Base-by-base conservation (phyloP, 2,329 filamentous ascomycete genomes). In the Aschersonia sp. region DNA sequence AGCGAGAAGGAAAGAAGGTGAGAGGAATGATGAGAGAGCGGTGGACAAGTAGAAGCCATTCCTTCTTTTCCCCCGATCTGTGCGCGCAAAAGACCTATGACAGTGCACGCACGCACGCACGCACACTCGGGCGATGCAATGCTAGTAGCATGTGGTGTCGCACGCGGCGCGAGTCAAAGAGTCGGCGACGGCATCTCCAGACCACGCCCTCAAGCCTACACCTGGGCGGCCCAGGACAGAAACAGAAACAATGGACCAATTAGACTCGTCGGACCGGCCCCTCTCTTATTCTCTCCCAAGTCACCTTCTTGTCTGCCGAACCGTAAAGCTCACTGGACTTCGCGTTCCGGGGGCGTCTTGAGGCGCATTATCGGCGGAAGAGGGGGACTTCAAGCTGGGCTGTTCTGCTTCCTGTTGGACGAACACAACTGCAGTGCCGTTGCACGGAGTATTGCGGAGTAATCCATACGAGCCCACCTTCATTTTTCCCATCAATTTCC, bases 241-340 rank as follows among this genome's bases (percentile, higher is more conserved):
- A 12, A 12, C 32, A 41, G 45, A 41, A 46, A 46, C 35, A 46
- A 46, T 30, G 35, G 44, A 20, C 44, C 44, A 30, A 35, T 7
- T n/a, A 30, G 20, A 45, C 30, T 38, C 31, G 44, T 45, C 44
- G 44, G 44, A 45, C 44, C 44, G 44, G 44, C 30, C 35, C 41
- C 41, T 29, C 32, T 38, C 20, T 20, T 43, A 10, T 6, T 29
- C 2, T 6, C 41, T 43, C 7, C 41, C 9, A 5, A 7, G 12
- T 43, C 28, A n/a, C n/a, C n/a, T n/a, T n/a, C n/a, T n/a, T n/a
- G n/a, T n/a, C n/a, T n/a, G n/a, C n/a, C n/a, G n/a, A n/a, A n/a
- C n/a, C n/a, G n/a, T 38, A 38, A 20, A 7, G 28, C 41, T 6
- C 12, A 38, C 32, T 38, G 32, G 32, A 6, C 7, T 38, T 9